A percentile compares a stretch with the other conserved stretches of the same genome.
phyloP scores from a whole-genome alignment of 495 filamentous ascomycete species.

The Talaromyces trachyspermus region DNA sequence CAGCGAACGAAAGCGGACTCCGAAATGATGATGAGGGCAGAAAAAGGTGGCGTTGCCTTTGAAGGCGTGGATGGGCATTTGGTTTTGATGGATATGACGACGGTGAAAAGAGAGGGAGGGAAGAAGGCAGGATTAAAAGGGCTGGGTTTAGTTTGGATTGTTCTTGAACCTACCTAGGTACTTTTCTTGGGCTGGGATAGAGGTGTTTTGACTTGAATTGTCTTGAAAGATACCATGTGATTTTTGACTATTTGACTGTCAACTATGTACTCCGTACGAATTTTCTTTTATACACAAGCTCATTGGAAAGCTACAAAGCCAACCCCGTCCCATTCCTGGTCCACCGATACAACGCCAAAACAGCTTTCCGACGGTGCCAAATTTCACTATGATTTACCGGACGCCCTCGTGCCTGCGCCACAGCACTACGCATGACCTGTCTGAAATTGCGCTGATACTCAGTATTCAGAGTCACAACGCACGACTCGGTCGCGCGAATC shows the following conservation, averaged over 20 bases:
- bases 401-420: slow-evolving; percentile 67
- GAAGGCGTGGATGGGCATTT: slow-evolving; percentile 52
- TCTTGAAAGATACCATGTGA: too few relatives aligned
- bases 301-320: slow-evolving; percentile 59
- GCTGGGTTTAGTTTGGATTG: slow-evolving; percentile 7
- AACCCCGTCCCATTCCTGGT: slow-evolving; percentile 71
- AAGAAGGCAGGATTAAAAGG: slow-evolving; percentile 12
- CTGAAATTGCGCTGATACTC: slow-evolving; percentile 84
- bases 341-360: slow-evolving; percentile 71
- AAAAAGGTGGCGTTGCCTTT: slow-evolving; percentile 51
- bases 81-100: slow-evolving; percentile 24
- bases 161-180: neutral
- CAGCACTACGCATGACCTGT: slow-evolving; percentile 74
- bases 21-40: slow-evolving; percentile 50
- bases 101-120: slow-evolving; percentile 18
- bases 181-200: too few relatives aligned
- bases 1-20: slow-evolving; percentile 48
- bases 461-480: slow-evolving; percentile 76
- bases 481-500: slow-evolving; percentile 77
- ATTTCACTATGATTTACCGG: slow-evolving; percentile 71
- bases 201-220: too few relatives aligned
- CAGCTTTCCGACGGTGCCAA: slow-evolving; percentile 63
- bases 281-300: neutral
- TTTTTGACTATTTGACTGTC: too few relatives aligned
- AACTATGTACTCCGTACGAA: neutral